Evolutionary conservation across 2,329 filamentous ascomycete species (phyloP).

Genomic region (Neopestalotiopsis clavispora): DNA sequence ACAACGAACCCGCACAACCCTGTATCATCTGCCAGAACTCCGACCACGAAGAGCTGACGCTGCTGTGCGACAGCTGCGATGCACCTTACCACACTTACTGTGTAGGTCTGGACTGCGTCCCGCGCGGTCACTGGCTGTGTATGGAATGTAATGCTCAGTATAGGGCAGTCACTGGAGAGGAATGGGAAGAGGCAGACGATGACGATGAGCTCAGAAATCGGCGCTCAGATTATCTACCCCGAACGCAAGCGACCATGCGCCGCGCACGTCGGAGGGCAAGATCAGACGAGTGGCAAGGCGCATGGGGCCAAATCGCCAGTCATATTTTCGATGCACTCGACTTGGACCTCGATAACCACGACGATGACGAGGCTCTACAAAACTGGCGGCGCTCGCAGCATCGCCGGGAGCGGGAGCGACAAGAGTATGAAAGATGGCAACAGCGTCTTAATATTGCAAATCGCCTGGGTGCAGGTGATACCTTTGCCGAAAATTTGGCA

Average conservation of each 20-base stretch:
- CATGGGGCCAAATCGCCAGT: constrained; percentile 72
- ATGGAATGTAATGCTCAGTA: constrained; percentile 66
- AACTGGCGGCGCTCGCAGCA: constrained; percentile 59
- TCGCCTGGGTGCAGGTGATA: constrained; percentile 74
- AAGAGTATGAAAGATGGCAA: constrained; percentile 77
- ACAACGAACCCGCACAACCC: constrained; percentile 71
- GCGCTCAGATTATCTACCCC: constrained; percentile 48
- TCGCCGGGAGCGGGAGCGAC: constrained; percentile 56
- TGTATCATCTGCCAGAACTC: constrained; percentile 84
- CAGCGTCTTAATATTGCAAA: constrained; percentile 82
- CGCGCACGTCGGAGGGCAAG: constrained; percentile 66
- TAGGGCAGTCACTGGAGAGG: constrained; percentile 52
- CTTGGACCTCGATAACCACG: constrained; percentile 84
- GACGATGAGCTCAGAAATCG: constrained; percentile 26
- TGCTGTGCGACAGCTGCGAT: constrained; percentile 92
- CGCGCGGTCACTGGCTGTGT: constrained; percentile 86
- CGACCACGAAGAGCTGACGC: constrained; percentile 82
- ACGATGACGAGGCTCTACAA: constrained; percentile 69
- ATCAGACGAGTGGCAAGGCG: constrained; percentile 85
- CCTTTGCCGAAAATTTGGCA: constrained; percentile 69
- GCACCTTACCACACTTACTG: constrained; percentile 91
- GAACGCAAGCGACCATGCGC: constrained; percentile 63
- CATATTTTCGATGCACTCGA: constrained; percentile 70
- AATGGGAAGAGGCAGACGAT: constrained; percentile 38
- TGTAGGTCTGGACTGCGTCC: constrained; percentile 79